These are phyloP conservation scores for Botrytis medusae DNA, from an alignment of 2,329 filamentous ascomycete genomes.

Conservation along the genomic window DNA sequence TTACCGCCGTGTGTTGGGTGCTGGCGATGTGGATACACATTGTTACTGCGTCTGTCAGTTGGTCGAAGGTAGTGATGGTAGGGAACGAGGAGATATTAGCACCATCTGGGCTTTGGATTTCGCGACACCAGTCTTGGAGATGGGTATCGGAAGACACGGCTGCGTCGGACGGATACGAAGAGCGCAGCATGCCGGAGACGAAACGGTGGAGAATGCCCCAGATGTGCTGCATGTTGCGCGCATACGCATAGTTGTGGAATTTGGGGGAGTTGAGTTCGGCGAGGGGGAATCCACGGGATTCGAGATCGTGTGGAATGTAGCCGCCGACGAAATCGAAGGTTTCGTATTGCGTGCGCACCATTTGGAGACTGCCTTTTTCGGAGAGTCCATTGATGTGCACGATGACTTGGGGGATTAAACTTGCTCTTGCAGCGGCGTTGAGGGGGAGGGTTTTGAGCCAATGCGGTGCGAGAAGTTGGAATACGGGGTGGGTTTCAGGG, in stretches of 20 bases:
- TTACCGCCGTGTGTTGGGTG: constrained; percentile 51
- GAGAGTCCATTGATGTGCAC: constrained; percentile 38
- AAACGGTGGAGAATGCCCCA: constrained; percentile 4
- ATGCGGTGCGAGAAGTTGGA: constrained; percentile 47
- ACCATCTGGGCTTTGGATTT: neutral
- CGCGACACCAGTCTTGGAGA: neutral
- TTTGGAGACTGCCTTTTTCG: neutral
- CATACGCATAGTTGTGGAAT: constrained; percentile 19
- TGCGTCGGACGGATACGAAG: neutral
- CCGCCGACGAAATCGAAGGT: constrained; percentile 6
- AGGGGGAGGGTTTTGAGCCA: constrained; percentile 52
- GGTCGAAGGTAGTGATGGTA: neutral
- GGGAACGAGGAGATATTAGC: neutral
- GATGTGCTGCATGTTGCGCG: constrained; percentile 16
- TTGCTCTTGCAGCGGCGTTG: constrained; percentile 48
- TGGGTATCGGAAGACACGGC: neutral
- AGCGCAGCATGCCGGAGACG: neutral
- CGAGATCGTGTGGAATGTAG: constrained; percentile 11
- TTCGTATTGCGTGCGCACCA: constrained; percentile 8
- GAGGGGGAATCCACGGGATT: neutral
- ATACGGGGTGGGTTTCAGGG: constrained; percentile 46
- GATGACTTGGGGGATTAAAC: constrained; percentile 48
- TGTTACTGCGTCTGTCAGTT: constrained; percentile 44
- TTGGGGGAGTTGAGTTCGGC: neutral
- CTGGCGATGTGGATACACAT: constrained; percentile 55